Conservation (phyloP, 179 eudicot genomes). For the Actinidia polygama region DNA sequence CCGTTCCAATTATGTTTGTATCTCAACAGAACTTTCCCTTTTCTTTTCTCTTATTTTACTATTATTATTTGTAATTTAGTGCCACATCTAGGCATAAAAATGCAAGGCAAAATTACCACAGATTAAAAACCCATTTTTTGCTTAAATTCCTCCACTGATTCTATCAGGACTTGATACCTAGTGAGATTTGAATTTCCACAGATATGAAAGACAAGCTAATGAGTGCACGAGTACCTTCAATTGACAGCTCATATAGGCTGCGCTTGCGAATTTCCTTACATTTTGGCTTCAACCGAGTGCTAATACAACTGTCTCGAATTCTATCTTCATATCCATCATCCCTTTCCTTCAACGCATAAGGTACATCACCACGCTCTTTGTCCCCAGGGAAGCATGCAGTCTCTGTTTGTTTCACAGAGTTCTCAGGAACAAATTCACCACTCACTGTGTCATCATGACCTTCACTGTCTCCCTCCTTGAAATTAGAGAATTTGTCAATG, state of each 20-base stretch:
- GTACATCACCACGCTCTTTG: conserved; percentile 25
- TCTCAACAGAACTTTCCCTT: neutral
- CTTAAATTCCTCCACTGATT: neutral
- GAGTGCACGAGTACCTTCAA: conserved; percentile 39
- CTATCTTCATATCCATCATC: conserved; percentile 21
- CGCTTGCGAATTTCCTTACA: conserved; percentile 54
- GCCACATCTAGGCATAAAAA: neutral
- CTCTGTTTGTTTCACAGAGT: conserved; percentile 16
- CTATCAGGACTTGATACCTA: neutral
- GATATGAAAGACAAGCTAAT: conserved; percentile 13
- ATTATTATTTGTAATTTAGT: neutral
- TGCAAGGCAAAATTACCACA: neutral
- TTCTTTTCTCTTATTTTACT: neutral
- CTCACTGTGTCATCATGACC: conserved; percentile 15
- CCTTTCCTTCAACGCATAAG: conserved; percentile 20
- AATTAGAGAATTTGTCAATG: conserved; percentile 22
- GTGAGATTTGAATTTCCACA: neutral
- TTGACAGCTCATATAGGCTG: conserved; percentile 56
- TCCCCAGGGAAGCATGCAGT: conserved; percentile 22
- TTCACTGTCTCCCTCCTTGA: conserved; percentile 24
- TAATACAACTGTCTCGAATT: conserved; percentile 20
- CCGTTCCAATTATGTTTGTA: no score
- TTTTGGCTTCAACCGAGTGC: conserved; percentile 44
- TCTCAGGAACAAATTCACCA: conserved; percentile 20
- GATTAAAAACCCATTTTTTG: no score